Conservation (phyloP, 352 stramenopile genomes). For the Phytopythium kandeliae region DNA sequence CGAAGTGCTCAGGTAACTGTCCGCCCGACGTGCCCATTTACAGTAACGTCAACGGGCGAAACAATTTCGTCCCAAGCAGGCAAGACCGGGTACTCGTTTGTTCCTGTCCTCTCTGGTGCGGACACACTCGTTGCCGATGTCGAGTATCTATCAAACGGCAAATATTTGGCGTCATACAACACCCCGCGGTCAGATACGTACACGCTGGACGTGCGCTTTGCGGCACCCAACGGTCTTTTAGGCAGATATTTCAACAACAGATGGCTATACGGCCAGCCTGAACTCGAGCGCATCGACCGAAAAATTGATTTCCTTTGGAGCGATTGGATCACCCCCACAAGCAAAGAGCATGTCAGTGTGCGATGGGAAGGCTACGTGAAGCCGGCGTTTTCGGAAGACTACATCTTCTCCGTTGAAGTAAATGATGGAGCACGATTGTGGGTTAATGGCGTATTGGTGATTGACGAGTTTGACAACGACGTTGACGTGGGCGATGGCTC, state of each 20-base stretch:
- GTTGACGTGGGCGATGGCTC: constrained; percentile 15
- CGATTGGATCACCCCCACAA: constrained; percentile 86
- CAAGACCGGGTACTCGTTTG: constrained; percentile 58
- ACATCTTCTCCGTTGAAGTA: constrained; percentile 79
- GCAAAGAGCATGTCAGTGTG: constrained; percentile 92
- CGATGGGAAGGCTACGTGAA: constrained; percentile 93
- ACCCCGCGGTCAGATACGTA: constrained; percentile 85
- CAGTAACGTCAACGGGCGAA: constrained; percentile 27
- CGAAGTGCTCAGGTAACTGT: constrained; percentile 35
- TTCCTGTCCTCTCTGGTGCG: constrained; percentile 50
- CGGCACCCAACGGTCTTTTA: constrained; percentile 71
- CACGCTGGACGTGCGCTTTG: constrained; percentile 76
- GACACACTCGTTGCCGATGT: constrained; percentile 57
- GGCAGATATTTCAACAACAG: constrained; percentile 96
- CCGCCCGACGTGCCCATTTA: constrained; percentile 33
- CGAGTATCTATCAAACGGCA: constrained; percentile 49
- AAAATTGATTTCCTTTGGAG: constrained; percentile 92
- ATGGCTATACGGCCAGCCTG: constrained; percentile 88
- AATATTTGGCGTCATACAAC: constrained; percentile 88
- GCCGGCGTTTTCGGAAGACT: constrained; percentile 86
- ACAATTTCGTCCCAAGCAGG: constrained; percentile 35
- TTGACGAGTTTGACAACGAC: constrained; percentile 53
- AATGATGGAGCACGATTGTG: constrained; percentile 91
- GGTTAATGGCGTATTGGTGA: constrained; percentile 39
- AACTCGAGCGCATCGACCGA: constrained; percentile 82